phyloP scores from a whole-genome alignment of 2,329 filamentous ascomycete genomes.

The Fusarium dimerum region DNA sequence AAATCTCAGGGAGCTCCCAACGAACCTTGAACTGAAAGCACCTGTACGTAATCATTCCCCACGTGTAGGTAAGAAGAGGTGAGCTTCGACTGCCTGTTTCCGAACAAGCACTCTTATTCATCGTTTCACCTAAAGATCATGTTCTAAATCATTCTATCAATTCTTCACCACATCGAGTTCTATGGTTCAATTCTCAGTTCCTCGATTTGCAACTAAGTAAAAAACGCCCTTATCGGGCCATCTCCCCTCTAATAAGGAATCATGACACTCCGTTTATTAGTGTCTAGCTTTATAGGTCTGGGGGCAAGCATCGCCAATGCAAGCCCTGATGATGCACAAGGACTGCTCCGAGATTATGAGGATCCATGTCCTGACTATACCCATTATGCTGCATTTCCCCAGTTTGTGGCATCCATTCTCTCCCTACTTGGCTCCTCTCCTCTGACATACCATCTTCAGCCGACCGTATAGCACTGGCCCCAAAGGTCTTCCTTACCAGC shows the following conservation, averaged over 20 bases:
- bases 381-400: slow-evolving; percentile 39
- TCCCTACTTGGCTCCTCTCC: not conserved
- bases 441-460: slow-evolving; percentile 46
- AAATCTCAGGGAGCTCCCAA: not conserved
- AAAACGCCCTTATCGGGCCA: not conserved
- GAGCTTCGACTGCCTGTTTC: not conserved
- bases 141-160: no score
- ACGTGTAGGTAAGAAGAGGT: not conserved
- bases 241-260: not conserved
- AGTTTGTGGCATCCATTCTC: slow-evolving; percentile 34
- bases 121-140: not conserved
- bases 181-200: no score
- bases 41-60: not conserved
- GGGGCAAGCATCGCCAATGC: slow-evolving; percentile 21
- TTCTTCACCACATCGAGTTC: not conserved
- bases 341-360: slow-evolving; percentile 25
- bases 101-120: not conserved
- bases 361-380: slow-evolving; percentile 44
- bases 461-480: slow-evolving; percentile 78
- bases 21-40: not conserved
- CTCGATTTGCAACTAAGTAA: no score
- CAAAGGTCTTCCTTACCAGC: slow-evolving; percentile 79
- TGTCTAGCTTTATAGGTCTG: slow-evolving; percentile 29
- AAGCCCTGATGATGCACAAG: slow-evolving; percentile 22
- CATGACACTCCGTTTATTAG: slow-evolving; percentile 32